Evolutionary conservation across 345 rosid species (phyloP).

Genomic region (Citrus trifoliata): DNA sequence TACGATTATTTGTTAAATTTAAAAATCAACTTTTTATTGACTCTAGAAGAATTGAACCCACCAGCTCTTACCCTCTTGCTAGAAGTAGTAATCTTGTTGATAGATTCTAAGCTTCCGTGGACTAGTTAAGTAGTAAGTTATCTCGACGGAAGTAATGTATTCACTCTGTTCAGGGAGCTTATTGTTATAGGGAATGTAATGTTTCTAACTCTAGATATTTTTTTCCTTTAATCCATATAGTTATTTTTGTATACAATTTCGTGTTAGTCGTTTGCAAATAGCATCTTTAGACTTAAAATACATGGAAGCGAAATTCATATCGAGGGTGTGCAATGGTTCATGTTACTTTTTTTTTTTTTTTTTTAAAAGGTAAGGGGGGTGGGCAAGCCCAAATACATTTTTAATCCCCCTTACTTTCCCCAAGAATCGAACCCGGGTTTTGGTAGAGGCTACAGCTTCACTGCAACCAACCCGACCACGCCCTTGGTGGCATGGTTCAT

Average conservation of each 20-base stretch:
- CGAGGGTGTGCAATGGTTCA: neutral
- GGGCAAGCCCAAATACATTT: too few relatives aligned
- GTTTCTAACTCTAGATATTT: conserved; percentile 2
- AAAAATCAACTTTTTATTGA: conserved; percentile 52
- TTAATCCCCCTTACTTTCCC: too few relatives aligned
- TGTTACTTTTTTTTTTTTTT: too few relatives aligned
- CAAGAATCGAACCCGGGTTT: too few relatives aligned
- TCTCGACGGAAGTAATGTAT: conserved; percentile 54
- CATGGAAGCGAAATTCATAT: neutral
- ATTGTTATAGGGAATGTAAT: conserved; percentile 60
- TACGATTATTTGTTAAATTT: conserved; percentile 30
- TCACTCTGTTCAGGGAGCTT: conserved; percentile 59
- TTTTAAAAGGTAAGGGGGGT: too few relatives aligned
- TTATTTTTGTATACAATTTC: neutral
- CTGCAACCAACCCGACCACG: too few relatives aligned
- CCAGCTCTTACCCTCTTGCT: conserved; percentile 57
- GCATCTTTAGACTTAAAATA: neutral
- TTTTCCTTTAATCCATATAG: conserved; percentile 1
- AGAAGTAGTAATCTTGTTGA: conserved; percentile 55
- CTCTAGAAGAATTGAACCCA: conserved; percentile 41
- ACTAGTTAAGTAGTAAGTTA: conserved; percentile 64
- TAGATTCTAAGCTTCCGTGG: conserved; percentile 87
- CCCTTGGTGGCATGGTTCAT: too few relatives aligned
- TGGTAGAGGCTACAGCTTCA: too few relatives aligned
- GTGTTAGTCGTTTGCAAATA: neutral